Evolutionary conservation across 2,329 filamentous ascomycete genomes (phyloP).

Genomic region (Sclerotinia minor): DNA sequence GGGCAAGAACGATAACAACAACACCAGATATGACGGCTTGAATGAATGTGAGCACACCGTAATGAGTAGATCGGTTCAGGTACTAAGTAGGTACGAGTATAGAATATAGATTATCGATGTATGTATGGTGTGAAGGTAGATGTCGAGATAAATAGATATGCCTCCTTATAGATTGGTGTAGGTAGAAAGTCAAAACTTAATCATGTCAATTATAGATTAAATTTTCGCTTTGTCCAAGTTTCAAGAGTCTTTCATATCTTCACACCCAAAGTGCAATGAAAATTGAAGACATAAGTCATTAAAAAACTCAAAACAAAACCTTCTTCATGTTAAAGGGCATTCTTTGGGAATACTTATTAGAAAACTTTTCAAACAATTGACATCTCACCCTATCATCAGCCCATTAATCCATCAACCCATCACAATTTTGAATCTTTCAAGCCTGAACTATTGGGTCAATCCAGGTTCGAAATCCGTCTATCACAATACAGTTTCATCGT

Average conservation of each 20-base stretch:
- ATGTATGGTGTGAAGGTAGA: not conserved
- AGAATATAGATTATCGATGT: not conserved
- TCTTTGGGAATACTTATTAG: slow-evolving; percentile 15
- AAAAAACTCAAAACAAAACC: slow-evolving; percentile 9
- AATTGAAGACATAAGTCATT: not conserved
- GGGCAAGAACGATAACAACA: not conserved
- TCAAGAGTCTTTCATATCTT: not conserved
- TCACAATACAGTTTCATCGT: slow-evolving; percentile 5
- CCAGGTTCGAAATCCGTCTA: not conserved
- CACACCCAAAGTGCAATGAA: slow-evolving; percentile 1
- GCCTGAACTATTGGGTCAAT: slow-evolving; percentile 13
- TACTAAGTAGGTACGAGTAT: not conserved
- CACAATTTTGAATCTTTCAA: not conserved
- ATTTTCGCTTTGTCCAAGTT: not conserved
- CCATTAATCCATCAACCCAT: slow-evolving; percentile 9
- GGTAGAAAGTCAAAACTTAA: not conserved
- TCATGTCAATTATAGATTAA: not conserved
- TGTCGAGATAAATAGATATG: not conserved
- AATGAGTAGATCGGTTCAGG: not conserved
- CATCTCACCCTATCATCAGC: slow-evolving; percentile 5
- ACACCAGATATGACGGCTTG: not conserved
- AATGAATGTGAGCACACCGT: not conserved
- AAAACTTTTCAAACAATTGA: not conserved
- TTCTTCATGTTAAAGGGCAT: not conserved
- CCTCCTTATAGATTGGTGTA: slow-evolving; percentile 1